phyloP scores from a whole-genome alignment of 2,329 filamentous ascomycete genomes.

The Nannizziopsis barbatae region DNA sequence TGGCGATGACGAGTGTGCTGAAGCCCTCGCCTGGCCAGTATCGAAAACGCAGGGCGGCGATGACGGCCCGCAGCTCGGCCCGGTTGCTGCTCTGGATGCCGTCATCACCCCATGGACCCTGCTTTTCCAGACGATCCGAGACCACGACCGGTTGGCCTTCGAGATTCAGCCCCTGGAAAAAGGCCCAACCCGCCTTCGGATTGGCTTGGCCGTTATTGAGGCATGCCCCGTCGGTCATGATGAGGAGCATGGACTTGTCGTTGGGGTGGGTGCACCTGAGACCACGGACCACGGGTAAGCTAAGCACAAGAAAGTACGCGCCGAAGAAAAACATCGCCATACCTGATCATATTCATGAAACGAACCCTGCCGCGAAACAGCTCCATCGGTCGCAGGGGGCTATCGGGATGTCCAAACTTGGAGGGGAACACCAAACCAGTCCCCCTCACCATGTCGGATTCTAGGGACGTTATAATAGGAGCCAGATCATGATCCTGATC shows the following conservation, averaged over 20 bases:
- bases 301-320: no score
- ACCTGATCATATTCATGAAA: no score
- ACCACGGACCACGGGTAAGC: no score
- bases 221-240: slow-evolving; percentile 41
- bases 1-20: slow-evolving; percentile 41
- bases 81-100: slow-evolving; percentile 41
- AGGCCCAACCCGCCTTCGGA: slow-evolving; percentile 34
- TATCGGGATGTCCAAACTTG: no score
- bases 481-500: no score
- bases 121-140: slow-evolving; percentile 33
- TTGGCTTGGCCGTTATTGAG: slow-evolving; percentile 32
- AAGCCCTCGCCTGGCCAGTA: slow-evolving; percentile 37
- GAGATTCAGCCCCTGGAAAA: slow-evolving; percentile 21
- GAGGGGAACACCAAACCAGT: no score
- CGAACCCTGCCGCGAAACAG: no score
- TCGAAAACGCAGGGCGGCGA: slow-evolving; percentile 39
- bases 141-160: slow-evolving; percentile 11
- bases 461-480: no score
- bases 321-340: no score
- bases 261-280: no score
- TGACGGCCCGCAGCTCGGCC: slow-evolving; percentile 46
- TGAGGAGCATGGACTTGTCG: slow-evolving; percentile 21
- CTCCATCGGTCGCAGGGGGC: no score
- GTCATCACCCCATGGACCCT: slow-evolving; percentile 33
- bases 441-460: no score